Evolutionary conservation across 148 eudicot genomes (phyloP).

Genomic region (Rhododendron ferrugineum): DNA sequence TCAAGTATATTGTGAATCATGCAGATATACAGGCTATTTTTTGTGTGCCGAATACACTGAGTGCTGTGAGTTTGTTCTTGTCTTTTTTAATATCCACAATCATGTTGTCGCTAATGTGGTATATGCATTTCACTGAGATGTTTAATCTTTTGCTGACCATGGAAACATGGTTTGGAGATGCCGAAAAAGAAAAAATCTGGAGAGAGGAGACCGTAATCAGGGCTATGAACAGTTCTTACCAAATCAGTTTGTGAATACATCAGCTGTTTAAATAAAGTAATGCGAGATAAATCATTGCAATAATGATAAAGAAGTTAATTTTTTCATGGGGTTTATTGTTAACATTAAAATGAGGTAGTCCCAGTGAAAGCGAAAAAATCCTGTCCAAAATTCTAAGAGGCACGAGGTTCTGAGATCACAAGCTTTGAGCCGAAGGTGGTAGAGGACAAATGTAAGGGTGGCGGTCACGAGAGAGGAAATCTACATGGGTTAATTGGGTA

Average conservation of each 20-base stretch:
- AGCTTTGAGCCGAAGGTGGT: background rate
- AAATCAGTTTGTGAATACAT: background rate
- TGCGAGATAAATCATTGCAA: background rate
- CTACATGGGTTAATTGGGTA: background rate
- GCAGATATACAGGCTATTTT: slow-evolving; percentile 80
- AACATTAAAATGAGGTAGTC: background rate
- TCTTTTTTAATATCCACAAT: background rate
- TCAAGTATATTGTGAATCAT: slow-evolving; percentile 78
- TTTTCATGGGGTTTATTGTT: background rate
- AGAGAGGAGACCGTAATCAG: background rate
- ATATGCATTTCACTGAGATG: background rate
- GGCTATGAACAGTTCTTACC: background rate
- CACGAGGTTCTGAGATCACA: background rate
- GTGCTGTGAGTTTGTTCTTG: slow-evolving; percentile 48
- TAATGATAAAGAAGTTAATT: background rate
- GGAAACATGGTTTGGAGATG: background rate
- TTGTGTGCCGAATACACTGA: slow-evolving; percentile 74
- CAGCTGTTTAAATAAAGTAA: background rate
- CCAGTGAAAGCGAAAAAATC: background rate
- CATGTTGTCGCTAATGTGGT: background rate
- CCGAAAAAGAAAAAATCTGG: background rate
- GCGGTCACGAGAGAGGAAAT: background rate
- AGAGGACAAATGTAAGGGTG: background rate
- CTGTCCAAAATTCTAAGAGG: background rate
- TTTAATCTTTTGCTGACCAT: background rate